Conservation (phyloP, 805 yeast species). For the Wickerhamiella cacticola region DNA sequence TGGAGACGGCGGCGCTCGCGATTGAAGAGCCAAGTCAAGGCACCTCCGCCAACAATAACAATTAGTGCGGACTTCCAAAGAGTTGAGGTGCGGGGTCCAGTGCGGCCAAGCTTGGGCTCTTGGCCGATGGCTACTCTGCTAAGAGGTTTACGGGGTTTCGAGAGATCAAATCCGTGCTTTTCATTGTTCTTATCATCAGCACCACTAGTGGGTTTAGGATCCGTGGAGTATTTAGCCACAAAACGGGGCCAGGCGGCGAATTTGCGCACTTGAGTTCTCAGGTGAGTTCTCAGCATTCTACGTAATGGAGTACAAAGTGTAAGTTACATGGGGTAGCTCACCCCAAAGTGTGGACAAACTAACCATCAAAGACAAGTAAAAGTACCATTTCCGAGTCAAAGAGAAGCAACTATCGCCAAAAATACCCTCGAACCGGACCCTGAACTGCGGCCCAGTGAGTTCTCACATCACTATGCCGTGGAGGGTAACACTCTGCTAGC, state of each 20-base stretch:
- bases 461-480: conserved; percentile 37
- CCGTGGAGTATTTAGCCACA: background rate
- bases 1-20: conserved; percentile 65
- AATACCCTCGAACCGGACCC: conserved; percentile 67
- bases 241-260: background rate
- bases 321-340: too few species aligned
- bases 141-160: conserved; percentile 45
- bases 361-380: conserved; percentile 6
- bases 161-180: conserved; percentile 23
- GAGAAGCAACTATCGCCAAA: conserved; percentile 54
- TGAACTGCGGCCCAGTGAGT: conserved; percentile 57
- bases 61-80: conserved; percentile 67
- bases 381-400: conserved; percentile 49
- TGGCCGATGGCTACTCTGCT: conserved; percentile 64
- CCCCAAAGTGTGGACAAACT: background rate
- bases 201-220: conserved; percentile 9
- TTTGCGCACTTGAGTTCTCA: background rate
- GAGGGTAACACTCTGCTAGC: conserved; percentile 25
- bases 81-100: conserved; percentile 35
- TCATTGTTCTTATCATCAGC: conserved; percentile 18
- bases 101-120: conserved; percentile 27
- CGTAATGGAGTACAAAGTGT: conserved; percentile 2
- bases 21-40: conserved; percentile 56
- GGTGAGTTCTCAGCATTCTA: background rate
- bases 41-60: conserved; percentile 58